Evolutionary conservation across 140 eudicot genomes (phyloP).

Genomic region (Ambrosia hybrid): DNA sequence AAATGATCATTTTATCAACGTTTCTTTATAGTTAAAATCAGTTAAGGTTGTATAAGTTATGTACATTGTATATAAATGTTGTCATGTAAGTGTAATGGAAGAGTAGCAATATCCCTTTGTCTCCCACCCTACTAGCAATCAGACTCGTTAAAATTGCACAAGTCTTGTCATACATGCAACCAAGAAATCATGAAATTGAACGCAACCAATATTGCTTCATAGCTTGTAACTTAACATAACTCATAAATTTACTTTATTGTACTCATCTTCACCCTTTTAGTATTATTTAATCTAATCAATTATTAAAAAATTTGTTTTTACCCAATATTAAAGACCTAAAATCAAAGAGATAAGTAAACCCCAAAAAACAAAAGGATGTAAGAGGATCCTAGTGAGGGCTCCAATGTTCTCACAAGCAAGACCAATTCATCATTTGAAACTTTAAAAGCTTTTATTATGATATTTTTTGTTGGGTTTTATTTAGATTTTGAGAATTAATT

Average conservation of each 20-base stretch:
- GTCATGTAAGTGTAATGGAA: neutral
- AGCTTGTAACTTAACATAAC: neutral
- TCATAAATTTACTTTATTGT: neutral
- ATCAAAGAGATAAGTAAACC: neutral
- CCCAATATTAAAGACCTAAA: too few species aligned
- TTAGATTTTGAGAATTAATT: neutral
- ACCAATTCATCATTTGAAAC: neutral
- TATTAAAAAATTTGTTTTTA: neutral
- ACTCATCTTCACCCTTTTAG: neutral
- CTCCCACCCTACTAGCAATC: neutral
- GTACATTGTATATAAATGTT: neutral
- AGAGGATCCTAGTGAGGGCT: neutral
- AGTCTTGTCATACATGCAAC: neutral
- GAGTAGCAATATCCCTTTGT: neutral
- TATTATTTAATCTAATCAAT: neutral
- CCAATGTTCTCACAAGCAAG: too few species aligned
- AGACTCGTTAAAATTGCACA: neutral
- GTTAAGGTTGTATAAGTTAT: neutral
- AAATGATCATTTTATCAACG: neutral
- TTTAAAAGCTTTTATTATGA: neutral
- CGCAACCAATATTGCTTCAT: neutral
- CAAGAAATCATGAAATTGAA: neutral
- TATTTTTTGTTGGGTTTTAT: neutral
- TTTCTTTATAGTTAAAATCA: neutral
- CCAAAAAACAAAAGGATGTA: neutral